Evolutionary conservation across 768 basidiomycete species (phyloP).

Genomic region (Tylopilus subfusipes): DNA sequence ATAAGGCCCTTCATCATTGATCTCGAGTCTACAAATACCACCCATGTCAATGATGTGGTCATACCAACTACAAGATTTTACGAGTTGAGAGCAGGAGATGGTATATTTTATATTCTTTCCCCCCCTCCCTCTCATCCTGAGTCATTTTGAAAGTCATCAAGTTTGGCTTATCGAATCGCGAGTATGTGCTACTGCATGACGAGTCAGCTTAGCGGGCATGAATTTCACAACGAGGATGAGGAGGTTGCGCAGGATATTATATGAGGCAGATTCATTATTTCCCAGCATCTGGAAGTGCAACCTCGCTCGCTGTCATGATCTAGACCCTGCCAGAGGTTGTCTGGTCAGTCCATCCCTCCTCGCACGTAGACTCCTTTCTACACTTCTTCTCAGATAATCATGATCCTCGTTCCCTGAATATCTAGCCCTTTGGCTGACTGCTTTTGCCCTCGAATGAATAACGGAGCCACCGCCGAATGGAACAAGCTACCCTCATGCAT

Average conservation of each 20-base stretch:
- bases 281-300: not conserved
- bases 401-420: not conserved
- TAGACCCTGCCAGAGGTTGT: not conserved
- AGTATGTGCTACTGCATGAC: conserved; percentile 85
- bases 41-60: conserved; percentile 80
- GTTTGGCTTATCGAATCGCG: conserved; percentile 75
- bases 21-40: conserved; percentile 97
- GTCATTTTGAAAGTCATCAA: conserved; percentile 60
- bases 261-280: not conserved
- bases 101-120: conserved; percentile 40
- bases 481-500: not conserved
- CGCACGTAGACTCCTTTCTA: not conserved
- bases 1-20: conserved; percentile 93
- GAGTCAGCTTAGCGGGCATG: conserved; percentile 46
- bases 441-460: not conserved
- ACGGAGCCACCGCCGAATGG: not conserved
- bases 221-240: not conserved
- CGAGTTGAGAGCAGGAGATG: conserved; percentile 75
- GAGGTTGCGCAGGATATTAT: not conserved
- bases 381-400: not conserved
- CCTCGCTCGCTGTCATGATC: not conserved
- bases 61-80: conserved; percentile 87
- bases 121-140: conserved; percentile 5
- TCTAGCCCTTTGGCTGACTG: not conserved
- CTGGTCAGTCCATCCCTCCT: conserved; percentile 1